A percentile compares a stretch with the other conserved stretches of the same genome.
Conservation (phyloP, 2,329 filamentous ascomycete species). For the Tolypocladium nubicola region DNA sequence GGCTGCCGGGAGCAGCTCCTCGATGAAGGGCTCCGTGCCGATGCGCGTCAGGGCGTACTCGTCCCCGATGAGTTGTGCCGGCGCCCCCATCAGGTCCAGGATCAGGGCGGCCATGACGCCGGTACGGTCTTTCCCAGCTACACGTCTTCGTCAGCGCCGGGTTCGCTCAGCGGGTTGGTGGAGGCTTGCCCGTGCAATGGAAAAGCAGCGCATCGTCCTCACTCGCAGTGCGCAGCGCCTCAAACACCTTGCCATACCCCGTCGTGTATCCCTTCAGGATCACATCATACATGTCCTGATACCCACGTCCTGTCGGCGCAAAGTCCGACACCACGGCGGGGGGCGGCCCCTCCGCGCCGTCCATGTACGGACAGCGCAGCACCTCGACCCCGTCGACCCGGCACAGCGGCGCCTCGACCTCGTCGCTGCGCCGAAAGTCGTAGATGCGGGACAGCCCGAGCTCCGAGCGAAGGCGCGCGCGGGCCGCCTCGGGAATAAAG, state of each 20-base stretch:
- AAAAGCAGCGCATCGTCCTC: not conserved
- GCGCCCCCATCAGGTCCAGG: not conserved
- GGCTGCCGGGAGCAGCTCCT: not conserved
- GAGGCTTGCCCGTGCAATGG: not conserved
- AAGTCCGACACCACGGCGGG: not conserved
- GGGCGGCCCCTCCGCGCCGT: not conserved
- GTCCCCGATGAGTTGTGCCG: not conserved
- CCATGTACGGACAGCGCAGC: not conserved
- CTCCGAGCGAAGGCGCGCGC: not conserved
- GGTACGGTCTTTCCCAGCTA: not conserved
- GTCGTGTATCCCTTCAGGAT: slow-evolving; percentile 1
- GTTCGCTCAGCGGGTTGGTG: not conserved
- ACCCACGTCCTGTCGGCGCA: not conserved
- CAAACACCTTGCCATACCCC: not conserved
- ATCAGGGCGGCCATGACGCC: not conserved
- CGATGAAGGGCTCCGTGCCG: not conserved
- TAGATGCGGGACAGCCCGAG: not conserved
- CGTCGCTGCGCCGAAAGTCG: not conserved
- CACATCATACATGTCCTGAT: not conserved
- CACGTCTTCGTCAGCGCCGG: no score
- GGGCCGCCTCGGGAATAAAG: not conserved
- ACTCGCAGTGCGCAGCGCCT: not conserved
- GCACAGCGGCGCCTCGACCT: not conserved
- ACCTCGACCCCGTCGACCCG: not conserved
- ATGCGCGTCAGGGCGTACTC: slow-evolving; percentile 1